Base-by-base conservation (phyloP, 2,329 filamentous ascomycete genomes). In the Ceratocystis colombiana region DNA sequence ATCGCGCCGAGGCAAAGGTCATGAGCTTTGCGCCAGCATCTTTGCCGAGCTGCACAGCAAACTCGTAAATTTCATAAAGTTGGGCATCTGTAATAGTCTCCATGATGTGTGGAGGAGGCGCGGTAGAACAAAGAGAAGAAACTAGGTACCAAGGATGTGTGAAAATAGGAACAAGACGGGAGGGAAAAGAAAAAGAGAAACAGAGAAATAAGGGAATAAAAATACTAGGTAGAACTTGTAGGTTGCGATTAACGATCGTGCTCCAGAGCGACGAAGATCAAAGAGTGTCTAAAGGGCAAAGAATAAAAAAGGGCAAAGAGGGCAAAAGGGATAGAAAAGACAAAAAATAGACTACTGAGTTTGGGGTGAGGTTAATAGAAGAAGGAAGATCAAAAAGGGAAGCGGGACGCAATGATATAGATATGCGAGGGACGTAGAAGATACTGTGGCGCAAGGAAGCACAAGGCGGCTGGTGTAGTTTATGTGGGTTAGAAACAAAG, bases 41-140 rank as follows among this genome's bases (percentile, higher is more conserved):
- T 71, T 87, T 87, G 69, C 84, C 87, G 3, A 91, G 76, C 70
- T 88, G 80, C 37, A 90, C 74, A 1, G 88, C 87, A 73, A 91
- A 91, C 22, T 77, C 76, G 73, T 90, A 88, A 71, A 65, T 65
- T 59, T 65, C 64, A 22, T 22, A 22, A 15, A 65, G 64, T 30
- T 66, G 22, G 6, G n/a, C 33, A 45, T 61, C 55, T 25, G 59
- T 46, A 28, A 66, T 62, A 15, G 28, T 53, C 5, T 64, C 50
- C 62, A 64, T 57, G 62, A 12, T 33, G 20, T 8, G n/a, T 20
- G 12, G 45, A 53, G 8, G 12, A 53, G n/a, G 12, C 1, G 7
- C 22, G 8, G 15, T 5, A n/a, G 12, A 22, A 28, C 41, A 28
- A 65, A 64, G 30, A 25, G 46, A 55, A 20, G 48, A 59, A 65